Base-by-base conservation (phyloP, 495 filamentous ascomycete species). In the Podospora pseudocomata region DNA sequence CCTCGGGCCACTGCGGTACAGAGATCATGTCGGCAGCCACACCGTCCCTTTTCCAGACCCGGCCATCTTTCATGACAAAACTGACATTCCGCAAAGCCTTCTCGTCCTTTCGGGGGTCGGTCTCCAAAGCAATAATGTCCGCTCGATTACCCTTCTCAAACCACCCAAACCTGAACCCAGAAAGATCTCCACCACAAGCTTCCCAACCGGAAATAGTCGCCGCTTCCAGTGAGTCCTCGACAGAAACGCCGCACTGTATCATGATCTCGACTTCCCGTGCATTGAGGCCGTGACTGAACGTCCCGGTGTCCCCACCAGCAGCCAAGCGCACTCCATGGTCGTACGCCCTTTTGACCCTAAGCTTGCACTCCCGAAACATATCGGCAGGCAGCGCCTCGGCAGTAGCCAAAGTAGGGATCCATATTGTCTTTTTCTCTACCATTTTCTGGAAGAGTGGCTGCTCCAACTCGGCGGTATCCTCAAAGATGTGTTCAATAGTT, bases 11-110 rank as follows among this genome's bases (percentile, higher is more conserved):
- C 58, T 67, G 28, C n/a, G 72, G 60, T 4, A 57, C 30, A 13
- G 23, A 3, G 3, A 73, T 58, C 69, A 74, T 72, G 54, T 60
- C 69, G 18, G 69, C 67, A 44, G 75, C 63, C 16, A 54, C 30
- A 0, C 74, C 75, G 26, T 77, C 67, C 53, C 53, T 30, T 63
- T 77, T 77, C 75, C 81, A 84, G 16, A 84, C 76, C 61, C 65
- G 71, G 2, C 76, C 83, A 65, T 85, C 82, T 67, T 85, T 85
- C 83, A 86, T 85, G 19, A 85, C 83, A 69, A 84, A 85, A 60
- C 72, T 74, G 32, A 85, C 82, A 65, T 78, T 81, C 64, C 83
- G 75, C 44, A 85, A 65, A 23, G 81, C 80, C 39, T 71, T 69
- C 0, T 64, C 28, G 27, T 84, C 80, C 28, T 69, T 55, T 28